These are phyloP conservation scores for Beta macrorhiza DNA, from an alignment of 179 eudicot genomes.

Conservation along the genomic window DNA sequence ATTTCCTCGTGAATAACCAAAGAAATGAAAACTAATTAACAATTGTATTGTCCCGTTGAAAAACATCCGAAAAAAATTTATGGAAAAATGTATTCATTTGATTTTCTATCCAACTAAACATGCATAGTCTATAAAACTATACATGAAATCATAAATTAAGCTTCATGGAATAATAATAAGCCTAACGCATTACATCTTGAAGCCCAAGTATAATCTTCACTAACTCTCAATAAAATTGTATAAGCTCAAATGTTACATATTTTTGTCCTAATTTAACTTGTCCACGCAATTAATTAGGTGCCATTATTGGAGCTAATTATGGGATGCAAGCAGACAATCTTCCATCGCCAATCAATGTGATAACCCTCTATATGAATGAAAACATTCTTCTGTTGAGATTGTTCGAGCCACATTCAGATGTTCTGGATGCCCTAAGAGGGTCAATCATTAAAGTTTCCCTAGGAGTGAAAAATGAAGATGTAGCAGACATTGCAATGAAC, in stretches of 20 bases:
- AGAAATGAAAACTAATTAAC: too few relatives aligned
- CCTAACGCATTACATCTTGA: not conserved
- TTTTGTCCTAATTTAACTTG: not conserved
- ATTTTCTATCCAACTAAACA: too few relatives aligned
- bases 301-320: constrained; percentile 37
- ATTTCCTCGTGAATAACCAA: too few relatives aligned
- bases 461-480: constrained; percentile 34
- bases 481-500: constrained; percentile 20
- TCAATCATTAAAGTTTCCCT: constrained; percentile 35
- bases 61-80: too few relatives aligned
- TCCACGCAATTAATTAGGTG: constrained; percentile 18
- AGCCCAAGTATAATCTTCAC: too few relatives aligned
- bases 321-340: constrained; percentile 41
- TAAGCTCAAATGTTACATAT: not conserved
- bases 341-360: constrained; percentile 33
- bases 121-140: too few relatives aligned
- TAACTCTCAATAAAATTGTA: not conserved
- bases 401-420: constrained; percentile 35
- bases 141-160: too few relatives aligned
- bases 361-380: constrained; percentile 27
- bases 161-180: not conserved
- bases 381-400: constrained; percentile 37
- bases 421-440: constrained; percentile 40
- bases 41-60: too few relatives aligned
- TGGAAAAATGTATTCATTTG: too few relatives aligned